phyloP scores from a whole-genome alignment of 495 filamentous ascomycete species.

The Aspergillus bertholletiae region DNA sequence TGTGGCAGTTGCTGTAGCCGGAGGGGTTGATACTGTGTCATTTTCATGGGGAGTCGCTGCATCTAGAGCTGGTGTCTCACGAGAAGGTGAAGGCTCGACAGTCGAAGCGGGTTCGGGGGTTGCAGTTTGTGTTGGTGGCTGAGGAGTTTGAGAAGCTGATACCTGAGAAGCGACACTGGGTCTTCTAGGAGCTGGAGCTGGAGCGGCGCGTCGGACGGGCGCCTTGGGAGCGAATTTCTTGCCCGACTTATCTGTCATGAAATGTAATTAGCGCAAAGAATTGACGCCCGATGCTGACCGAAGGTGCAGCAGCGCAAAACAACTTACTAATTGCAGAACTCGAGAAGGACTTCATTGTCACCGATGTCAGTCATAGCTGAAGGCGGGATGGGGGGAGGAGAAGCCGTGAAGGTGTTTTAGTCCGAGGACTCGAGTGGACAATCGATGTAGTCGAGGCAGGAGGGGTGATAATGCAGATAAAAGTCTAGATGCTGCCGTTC shows the following conservation, averaged over 20 bases:
- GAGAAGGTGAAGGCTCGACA: slow-evolving; percentile 17
- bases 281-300: neutral
- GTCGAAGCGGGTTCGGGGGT: slow-evolving; percentile 20
- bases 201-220: slow-evolving; percentile 41
- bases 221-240: slow-evolving; percentile 55
- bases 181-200: slow-evolving; percentile 32
- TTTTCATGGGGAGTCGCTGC: slow-evolving; percentile 4
- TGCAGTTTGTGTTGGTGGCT: slow-evolving; percentile 20
- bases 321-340: slow-evolving; percentile 57
- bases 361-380: slow-evolving; percentile 22
- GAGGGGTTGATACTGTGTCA: neutral
- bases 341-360: slow-evolving; percentile 49
- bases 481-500: slow-evolving; percentile 16
- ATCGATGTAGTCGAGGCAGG: neutral
- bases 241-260: slow-evolving; percentile 47
- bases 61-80: slow-evolving; percentile 15
- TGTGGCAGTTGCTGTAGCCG: neutral
- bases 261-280: neutral
- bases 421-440: neutral
- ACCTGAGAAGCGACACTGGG: slow-evolving; percentile 37
- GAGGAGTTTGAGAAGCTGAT: slow-evolving; percentile 32
- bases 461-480: neutral
- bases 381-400: slow-evolving; percentile 5
- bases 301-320: neutral
- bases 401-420: slow-evolving; percentile 12